Conservation (phyloP, 768 basidiomycete species). For the Lentinus brumalis region DNA sequence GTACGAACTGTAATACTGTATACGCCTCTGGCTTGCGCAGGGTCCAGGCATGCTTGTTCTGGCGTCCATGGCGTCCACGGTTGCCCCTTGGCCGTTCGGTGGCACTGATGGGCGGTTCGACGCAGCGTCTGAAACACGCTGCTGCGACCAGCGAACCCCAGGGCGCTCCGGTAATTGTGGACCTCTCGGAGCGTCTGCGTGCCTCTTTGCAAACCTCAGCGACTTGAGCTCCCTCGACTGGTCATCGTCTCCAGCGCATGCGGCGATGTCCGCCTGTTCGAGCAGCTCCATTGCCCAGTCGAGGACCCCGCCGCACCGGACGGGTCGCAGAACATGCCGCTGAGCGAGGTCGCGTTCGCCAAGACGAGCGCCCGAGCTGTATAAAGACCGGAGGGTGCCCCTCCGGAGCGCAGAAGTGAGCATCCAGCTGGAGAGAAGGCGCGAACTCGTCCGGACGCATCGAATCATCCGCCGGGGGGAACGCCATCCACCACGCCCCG, state of each 20-base stretch:
- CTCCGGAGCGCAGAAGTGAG: not conserved
- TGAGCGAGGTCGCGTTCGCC: not conserved
- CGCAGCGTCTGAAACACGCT: slow-evolving; percentile 19
- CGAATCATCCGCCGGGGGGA: slow-evolving; percentile 8
- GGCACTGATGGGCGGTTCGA: slow-evolving; percentile 20
- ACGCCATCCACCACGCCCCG: slow-evolving; percentile 18
- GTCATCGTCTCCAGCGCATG: no score
- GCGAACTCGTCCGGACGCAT: not conserved
- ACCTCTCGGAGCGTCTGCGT: slow-evolving; percentile 6
- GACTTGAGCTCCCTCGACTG: not conserved
- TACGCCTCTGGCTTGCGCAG: not conserved
- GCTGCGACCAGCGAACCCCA: slow-evolving; percentile 8
- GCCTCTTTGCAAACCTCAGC: not conserved
- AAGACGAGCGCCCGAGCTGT: not conserved
- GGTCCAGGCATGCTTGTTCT: not conserved
- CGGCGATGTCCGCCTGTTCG: not conserved
- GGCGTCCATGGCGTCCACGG: slow-evolving; percentile 3
- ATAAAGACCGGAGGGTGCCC: not conserved
- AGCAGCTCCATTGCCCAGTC: not conserved
- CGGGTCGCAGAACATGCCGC: not conserved
- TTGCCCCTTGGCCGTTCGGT: slow-evolving; percentile 5
- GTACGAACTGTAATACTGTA: not conserved
- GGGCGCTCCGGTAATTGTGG: slow-evolving; percentile 22
- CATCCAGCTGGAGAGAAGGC: not conserved
- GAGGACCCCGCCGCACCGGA: no score